Percentiles rank a stretch among this genome's conserved stretches.
These are phyloP conservation scores for Epichloe festucae DNA, from an alignment of 2,329 filamentous ascomycete species.

Conservation along the genomic window DNA sequence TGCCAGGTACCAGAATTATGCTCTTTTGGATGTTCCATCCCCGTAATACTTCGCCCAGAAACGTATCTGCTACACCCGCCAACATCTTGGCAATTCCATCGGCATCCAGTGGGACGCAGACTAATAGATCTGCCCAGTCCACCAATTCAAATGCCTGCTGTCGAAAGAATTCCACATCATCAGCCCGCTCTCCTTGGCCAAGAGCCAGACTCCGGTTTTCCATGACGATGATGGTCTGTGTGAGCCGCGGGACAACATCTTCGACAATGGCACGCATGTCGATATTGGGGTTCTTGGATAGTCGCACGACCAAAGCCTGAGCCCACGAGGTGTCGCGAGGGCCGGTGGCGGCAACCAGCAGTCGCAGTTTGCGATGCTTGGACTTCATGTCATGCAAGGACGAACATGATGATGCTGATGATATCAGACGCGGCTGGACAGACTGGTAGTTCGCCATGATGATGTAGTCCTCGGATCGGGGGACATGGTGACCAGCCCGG, in stretches of 20 bases:
- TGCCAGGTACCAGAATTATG: slow-evolving; percentile 73
- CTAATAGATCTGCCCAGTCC: slow-evolving; percentile 76
- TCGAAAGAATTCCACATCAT: slow-evolving; percentile 38
- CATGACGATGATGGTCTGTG: slow-evolving; percentile 48
- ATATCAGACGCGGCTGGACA: slow-evolving; percentile 18
- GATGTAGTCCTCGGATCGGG: slow-evolving; percentile 13
- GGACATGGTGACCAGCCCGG: slow-evolving; percentile 14
- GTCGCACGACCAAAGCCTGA: slow-evolving; percentile 50
- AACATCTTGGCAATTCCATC: slow-evolving; percentile 81
- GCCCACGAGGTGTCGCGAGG: slow-evolving; percentile 52
- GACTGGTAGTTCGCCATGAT: slow-evolving; percentile 22
- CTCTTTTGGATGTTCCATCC: slow-evolving; percentile 82
- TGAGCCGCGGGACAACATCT: slow-evolving; percentile 49
- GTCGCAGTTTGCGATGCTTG: slow-evolving; percentile 36
- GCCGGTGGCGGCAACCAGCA: slow-evolving; percentile 55
- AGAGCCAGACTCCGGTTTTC: slow-evolving; percentile 35
- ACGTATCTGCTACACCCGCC: slow-evolving; percentile 66
- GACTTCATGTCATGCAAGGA: slow-evolving; percentile 24
- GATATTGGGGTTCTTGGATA: slow-evolving; percentile 51
- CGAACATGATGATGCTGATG: slow-evolving; percentile 20
- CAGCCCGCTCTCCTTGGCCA: slow-evolving; percentile 22
- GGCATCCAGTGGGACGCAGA: slow-evolving; percentile 74
- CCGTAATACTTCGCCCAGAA: slow-evolving; percentile 67
- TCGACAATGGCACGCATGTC: slow-evolving; percentile 51
- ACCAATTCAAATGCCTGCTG: slow-evolving; percentile 53